phyloP scores from a whole-genome alignment of 202 grass and related monocot species.

The Carex arenaria region DNA sequence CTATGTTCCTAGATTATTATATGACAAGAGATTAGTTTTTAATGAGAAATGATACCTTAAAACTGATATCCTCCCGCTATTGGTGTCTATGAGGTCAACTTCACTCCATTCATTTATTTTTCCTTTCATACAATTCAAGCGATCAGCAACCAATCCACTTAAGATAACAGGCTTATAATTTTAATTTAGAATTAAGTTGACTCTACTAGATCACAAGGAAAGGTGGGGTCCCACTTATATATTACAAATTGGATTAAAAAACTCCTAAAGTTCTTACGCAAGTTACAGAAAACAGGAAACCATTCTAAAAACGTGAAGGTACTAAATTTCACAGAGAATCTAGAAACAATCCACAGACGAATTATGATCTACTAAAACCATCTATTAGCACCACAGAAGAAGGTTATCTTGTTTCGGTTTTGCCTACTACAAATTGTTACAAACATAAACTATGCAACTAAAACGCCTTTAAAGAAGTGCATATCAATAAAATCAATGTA shows the following conservation, averaged over 20 bases:
- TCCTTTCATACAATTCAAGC: background rate
- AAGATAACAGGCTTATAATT: background rate
- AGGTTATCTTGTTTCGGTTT: background rate
- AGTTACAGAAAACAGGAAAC: background rate
- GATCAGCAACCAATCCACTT: background rate
- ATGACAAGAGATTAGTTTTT: background rate
- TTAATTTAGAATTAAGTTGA: background rate
- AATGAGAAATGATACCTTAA: background rate
- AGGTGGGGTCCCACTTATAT: background rate
- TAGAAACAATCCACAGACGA: background rate
- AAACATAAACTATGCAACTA: slow-evolving; percentile 6
- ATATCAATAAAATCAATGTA: background rate
- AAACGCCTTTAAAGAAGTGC: background rate
- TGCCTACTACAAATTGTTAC: slow-evolving; percentile 12
- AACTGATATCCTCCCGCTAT: background rate
- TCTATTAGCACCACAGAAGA: background rate
- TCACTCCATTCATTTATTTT: background rate
- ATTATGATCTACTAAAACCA: background rate
- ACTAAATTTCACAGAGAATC: background rate
- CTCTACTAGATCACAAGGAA: background rate
- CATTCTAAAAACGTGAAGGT: background rate
- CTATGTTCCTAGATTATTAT: background rate
- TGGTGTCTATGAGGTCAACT: background rate
- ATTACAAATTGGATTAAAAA: background rate
- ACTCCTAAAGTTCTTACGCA: background rate